A percentile compares a stretch with the other conserved stretches of the same genome.
These are phyloP conservation scores for Strobilomyces dryophilus DNA, from an alignment of 768 basidiomycete genomes.

Conservation along the genomic window DNA sequence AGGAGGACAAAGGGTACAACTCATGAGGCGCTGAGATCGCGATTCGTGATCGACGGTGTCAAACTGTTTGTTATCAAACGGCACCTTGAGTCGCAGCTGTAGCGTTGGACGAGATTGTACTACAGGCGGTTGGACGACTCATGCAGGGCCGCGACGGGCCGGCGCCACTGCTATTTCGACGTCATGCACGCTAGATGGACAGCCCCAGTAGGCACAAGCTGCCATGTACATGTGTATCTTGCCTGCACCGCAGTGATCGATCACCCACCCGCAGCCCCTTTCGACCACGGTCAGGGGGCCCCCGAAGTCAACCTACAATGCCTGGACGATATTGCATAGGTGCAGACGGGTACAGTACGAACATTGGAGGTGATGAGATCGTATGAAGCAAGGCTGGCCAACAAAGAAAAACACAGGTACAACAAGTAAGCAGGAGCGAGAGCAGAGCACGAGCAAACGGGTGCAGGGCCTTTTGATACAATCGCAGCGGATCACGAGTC, in stretches of 20 bases:
- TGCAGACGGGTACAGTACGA: constrained; percentile 12
- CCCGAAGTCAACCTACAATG: not conserved
- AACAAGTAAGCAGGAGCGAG: not conserved
- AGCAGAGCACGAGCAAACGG: constrained; percentile 11
- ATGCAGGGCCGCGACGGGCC: too few relatives aligned
- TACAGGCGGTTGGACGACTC: too few relatives aligned
- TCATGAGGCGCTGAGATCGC: not conserved
- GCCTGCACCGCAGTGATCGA: constrained; percentile 2
- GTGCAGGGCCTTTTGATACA: constrained; percentile 18
- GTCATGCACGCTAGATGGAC: not conserved
- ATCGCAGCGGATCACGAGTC: constrained; percentile 15
- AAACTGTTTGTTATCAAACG: not conserved
- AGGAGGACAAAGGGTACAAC: not conserved
- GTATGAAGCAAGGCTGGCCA: not conserved
- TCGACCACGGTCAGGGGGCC: constrained; percentile 1
- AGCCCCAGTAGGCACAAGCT: not conserved
- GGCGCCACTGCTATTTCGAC: not conserved
- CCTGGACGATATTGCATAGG: not conserved
- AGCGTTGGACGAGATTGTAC: too few relatives aligned
- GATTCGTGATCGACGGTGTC: constrained; percentile 2
- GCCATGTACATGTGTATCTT: not conserved
- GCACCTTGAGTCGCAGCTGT: not conserved
- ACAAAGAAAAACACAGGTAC: constrained; percentile 5
- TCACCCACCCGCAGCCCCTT: constrained; percentile 1
- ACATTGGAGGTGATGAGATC: constrained; percentile 11